phyloP scores from a whole-genome alignment of 345 rosid genomes.

The Gossypium stocksii region DNA sequence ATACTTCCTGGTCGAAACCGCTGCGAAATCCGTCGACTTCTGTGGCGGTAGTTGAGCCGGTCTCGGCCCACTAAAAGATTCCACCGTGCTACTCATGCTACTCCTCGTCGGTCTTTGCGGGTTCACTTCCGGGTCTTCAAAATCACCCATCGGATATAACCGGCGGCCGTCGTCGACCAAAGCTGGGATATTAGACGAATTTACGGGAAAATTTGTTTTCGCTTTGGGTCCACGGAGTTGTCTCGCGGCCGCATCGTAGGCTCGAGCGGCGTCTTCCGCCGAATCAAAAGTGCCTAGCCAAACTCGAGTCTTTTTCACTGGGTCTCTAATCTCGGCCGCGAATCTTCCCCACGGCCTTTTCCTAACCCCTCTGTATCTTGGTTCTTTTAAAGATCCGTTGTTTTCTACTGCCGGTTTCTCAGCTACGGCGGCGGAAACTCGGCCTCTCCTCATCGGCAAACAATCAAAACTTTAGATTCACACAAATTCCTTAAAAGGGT shows the following conservation, averaged over 20 bases:
- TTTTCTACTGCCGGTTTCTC: conserved; percentile 30
- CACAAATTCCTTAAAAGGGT: conserved; percentile 3
- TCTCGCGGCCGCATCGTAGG: conserved; percentile 83
- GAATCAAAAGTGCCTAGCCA: conserved; percentile 94
- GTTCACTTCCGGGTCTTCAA: conserved; percentile 30
- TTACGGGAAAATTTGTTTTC: conserved; percentile 66
- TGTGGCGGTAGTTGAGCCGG: conserved; percentile 18
- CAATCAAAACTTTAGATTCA: background rate
- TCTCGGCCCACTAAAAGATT: conserved; percentile 84
- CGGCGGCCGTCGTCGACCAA: conserved; percentile 40
- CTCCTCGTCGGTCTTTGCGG: conserved; percentile 75
- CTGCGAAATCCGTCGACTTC: conserved; percentile 19
- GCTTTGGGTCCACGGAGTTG: conserved; percentile 80
- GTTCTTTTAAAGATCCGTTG: conserved; percentile 29
- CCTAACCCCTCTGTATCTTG: conserved; percentile 82
- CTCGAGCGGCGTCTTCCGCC: conserved; percentile 87
- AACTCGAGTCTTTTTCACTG: conserved; percentile 69
- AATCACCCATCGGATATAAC: conserved; percentile 33
- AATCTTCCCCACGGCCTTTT: conserved; percentile 91
- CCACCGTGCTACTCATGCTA: conserved; percentile 93
- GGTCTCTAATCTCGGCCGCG: conserved; percentile 97
- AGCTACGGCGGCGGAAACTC: conserved; percentile 35
- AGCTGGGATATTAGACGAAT: conserved; percentile 15
- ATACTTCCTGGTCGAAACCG: conserved; percentile 31
- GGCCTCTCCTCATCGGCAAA: conserved; percentile 52